Conservation (phyloP, 2,329 filamentous ascomycete species). For the Cercospora brassicicola region DNA sequence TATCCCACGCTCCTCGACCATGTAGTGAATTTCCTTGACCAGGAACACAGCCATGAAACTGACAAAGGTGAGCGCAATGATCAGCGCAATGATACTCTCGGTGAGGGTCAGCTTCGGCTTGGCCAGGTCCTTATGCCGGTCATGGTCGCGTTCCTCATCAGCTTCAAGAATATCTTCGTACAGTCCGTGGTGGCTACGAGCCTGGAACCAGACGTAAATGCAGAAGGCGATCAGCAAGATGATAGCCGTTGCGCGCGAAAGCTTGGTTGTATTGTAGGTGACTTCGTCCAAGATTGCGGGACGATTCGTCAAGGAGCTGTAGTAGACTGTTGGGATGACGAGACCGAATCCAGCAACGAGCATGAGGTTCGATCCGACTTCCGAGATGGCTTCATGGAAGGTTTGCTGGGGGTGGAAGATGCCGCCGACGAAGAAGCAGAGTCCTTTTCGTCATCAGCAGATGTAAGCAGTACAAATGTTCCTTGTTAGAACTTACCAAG, state of each 20-base stretch:
- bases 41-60: slow-evolving; percentile 72
- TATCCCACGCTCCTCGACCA: slow-evolving; percentile 53
- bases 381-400: slow-evolving; percentile 74
- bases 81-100: slow-evolving; percentile 67
- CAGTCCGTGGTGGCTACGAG: slow-evolving; percentile 72
- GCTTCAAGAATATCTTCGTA: slow-evolving; percentile 72
- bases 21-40: slow-evolving; percentile 69
- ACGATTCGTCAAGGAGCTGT: slow-evolving; percentile 37
- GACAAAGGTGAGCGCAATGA: slow-evolving; percentile 66
- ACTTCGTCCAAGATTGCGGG: slow-evolving; percentile 46
- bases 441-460: slow-evolving; percentile 23
- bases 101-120: slow-evolving; percentile 73
- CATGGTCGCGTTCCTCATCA: slow-evolving; percentile 68
- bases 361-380: slow-evolving; percentile 74
- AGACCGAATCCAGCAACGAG: slow-evolving; percentile 67
- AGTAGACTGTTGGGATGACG: slow-evolving; percentile 56
- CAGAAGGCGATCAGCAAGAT: slow-evolving; percentile 69
- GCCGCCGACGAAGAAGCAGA: slow-evolving; percentile 78
- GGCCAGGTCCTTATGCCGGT: slow-evolving; percentile 59
- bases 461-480: too few species aligned
- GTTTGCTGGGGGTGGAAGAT: slow-evolving; percentile 65
- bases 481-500: slow-evolving; percentile 54
- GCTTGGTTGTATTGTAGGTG: slow-evolving; percentile 56
- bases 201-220: slow-evolving; percentile 67
- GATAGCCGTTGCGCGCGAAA: slow-evolving; percentile 70